These are phyloP conservation scores for Leccinum griseonigrum DNA, from an alignment of 1,284 basidiomycete genomes.

Conservation along the genomic window DNA sequence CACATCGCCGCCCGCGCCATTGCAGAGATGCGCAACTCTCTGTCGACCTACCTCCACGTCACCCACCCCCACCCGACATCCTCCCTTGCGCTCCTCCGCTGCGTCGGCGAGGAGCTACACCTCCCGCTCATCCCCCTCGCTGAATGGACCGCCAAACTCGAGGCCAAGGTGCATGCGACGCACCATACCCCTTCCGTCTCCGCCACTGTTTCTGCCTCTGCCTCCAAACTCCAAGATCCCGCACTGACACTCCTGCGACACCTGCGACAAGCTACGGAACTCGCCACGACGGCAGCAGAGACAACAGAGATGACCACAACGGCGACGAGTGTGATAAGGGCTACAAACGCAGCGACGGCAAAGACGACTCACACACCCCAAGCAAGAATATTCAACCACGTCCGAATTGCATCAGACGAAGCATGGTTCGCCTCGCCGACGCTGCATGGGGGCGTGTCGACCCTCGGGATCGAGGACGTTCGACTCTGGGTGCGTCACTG, in stretches of 20 bases:
- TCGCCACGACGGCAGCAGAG: not conserved
- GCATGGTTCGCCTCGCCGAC: slow-evolving; percentile 7
- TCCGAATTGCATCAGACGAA: not conserved
- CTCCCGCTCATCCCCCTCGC: slow-evolving; percentile 18
- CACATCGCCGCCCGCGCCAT: slow-evolving; percentile 15
- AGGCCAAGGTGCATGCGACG: slow-evolving; percentile 4
- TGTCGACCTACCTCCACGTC: slow-evolving; percentile 7
- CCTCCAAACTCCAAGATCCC: slow-evolving; percentile 1
- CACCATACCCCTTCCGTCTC: not conserved
- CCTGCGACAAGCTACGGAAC: slow-evolving; percentile 1
- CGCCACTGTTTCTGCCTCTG: not conserved
- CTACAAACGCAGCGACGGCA: not conserved
- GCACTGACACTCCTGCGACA: slow-evolving; percentile 13
- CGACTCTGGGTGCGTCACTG: slow-evolving; percentile 15
- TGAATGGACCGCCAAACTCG: slow-evolving; percentile 19
- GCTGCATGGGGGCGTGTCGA: not conserved
- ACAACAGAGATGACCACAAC: not conserved
- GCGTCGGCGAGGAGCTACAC: slow-evolving; percentile 8
- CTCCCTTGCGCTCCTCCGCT: slow-evolving; percentile 12
- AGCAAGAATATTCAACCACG: slow-evolving; percentile 7
- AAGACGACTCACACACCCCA: not conserved
- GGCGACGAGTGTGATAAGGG: not conserved
- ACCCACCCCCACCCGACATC: slow-evolving; percentile 16
- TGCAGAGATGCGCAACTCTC: slow-evolving; percentile 13
- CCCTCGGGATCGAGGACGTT: slow-evolving; percentile 9